These are phyloP conservation scores for Emericellopsis atlantica DNA, from an alignment of 2,329 filamentous ascomycete species.

Conservation along the genomic window DNA sequence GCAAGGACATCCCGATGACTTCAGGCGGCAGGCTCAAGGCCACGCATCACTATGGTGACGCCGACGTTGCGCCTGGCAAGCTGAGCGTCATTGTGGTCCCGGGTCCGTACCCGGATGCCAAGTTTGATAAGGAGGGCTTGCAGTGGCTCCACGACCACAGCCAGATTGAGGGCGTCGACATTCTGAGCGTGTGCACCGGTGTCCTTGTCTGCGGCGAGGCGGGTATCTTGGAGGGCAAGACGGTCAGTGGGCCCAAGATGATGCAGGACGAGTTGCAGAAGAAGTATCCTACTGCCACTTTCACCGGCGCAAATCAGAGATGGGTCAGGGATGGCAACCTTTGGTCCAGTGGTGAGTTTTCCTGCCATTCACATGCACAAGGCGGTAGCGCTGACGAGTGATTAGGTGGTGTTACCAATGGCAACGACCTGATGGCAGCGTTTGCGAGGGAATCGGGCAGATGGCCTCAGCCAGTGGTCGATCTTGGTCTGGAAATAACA, in stretches of 20 bases:
- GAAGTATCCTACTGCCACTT: conserved; percentile 23
- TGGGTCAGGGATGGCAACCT: conserved; percentile 41
- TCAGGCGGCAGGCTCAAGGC: conserved; percentile 22
- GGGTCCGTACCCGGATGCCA: conserved; percentile 27
- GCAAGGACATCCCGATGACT: conserved; percentile 25
- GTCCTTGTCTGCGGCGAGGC: conserved; percentile 33
- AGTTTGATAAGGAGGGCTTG: conserved; percentile 18
- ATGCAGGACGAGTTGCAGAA: conserved; percentile 24
- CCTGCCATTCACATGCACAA: too few relatives aligned
- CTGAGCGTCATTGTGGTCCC: conserved; percentile 39
- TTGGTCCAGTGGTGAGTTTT: conserved; percentile 36
- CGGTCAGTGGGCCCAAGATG: conserved; percentile 31
- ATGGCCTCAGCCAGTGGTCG: conserved; percentile 28
- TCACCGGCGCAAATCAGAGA: conserved; percentile 31
- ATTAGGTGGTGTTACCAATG: conserved; percentile 40
- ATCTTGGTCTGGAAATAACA: conserved; percentile 27
- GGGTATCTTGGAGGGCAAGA: conserved; percentile 31
- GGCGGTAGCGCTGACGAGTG: background rate
- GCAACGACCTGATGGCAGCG: conserved; percentile 40
- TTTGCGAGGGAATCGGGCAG: conserved; percentile 30
- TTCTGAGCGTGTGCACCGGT: conserved; percentile 39
- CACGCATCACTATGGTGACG: conserved; percentile 29
- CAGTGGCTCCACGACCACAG: conserved; percentile 30
- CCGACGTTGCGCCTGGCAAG: conserved; percentile 33
- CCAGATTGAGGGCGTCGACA: conserved; percentile 24